These are phyloP conservation scores for Penicillium sp. DNA, from an alignment of 2,329 filamentous ascomycete species.

Conservation along the genomic window DNA sequence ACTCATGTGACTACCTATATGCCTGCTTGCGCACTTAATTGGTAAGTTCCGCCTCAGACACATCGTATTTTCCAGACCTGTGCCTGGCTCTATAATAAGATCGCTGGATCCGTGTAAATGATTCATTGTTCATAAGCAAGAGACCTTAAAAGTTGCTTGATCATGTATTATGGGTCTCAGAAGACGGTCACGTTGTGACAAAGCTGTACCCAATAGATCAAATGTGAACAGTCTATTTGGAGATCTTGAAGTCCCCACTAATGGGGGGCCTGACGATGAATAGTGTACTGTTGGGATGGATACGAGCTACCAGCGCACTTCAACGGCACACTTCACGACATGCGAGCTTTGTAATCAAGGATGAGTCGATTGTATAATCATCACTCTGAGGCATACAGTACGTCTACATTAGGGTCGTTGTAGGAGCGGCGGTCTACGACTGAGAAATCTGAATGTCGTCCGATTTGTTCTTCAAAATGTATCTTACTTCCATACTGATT, in stretches of 20 bases:
- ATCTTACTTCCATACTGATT: background rate
- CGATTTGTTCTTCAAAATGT: too few relatives aligned
- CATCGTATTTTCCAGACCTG: background rate
- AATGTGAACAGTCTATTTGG: background rate
- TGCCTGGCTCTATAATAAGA: background rate
- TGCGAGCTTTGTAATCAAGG: too few relatives aligned
- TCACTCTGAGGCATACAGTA: too few relatives aligned
- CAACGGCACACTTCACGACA: too few relatives aligned
- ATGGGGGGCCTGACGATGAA: background rate
- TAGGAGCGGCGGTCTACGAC: too few relatives aligned
- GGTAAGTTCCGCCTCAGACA: background rate
- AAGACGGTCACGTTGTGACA: background rate
- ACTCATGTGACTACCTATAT: background rate
- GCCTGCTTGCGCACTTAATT: background rate
- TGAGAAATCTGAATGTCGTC: too few relatives aligned
- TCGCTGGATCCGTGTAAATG: too few relatives aligned
- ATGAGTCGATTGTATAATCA: too few relatives aligned
- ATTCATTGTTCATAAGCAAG: background rate
- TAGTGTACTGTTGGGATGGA: background rate
- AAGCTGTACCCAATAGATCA: background rate
- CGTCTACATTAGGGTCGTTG: too few relatives aligned
- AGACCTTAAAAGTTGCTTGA: background rate
- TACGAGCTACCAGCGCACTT: background rate
- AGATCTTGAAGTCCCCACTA: background rate
- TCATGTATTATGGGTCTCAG: background rate